Evolutionary conservation across 495 filamentous ascomycete species (phyloP).

Genomic region (Evernia prunastri): DNA sequence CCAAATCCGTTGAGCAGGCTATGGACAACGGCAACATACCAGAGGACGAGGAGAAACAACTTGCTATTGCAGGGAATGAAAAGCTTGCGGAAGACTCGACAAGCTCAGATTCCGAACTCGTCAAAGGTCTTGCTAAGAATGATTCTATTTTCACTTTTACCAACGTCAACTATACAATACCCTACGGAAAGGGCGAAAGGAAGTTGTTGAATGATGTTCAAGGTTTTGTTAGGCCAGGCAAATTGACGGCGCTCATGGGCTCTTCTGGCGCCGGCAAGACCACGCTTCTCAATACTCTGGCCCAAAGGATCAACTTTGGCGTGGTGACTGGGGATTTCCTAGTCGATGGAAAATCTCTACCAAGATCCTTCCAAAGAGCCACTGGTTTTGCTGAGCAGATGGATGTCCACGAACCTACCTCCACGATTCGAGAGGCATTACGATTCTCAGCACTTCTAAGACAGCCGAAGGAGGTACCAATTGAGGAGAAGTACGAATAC

Average conservation of each 20-base stretch:
- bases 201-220: conserved; percentile 56
- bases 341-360: conserved; percentile 48
- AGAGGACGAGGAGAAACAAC: conserved; percentile 44
- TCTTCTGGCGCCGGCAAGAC: conserved; percentile 62
- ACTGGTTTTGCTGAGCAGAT: conserved; percentile 79
- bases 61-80: conserved; percentile 21
- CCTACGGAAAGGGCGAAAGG: conserved; percentile 51
- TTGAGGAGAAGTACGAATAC: conserved; percentile 71
- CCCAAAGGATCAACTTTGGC: conserved; percentile 50
- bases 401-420: conserved; percentile 70
- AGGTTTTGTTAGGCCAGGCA: conserved; percentile 66
- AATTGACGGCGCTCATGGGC: conserved; percentile 64
- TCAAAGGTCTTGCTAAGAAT: conserved; percentile 48
- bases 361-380: conserved; percentile 55
- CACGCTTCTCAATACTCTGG: conserved; percentile 48
- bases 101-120: conserved; percentile 24
- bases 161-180: conserved; percentile 68
- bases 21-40: conserved; percentile 35
- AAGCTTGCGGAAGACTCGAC: conserved; percentile 29
- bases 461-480: conserved; percentile 62
- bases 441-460: conserved; percentile 77
- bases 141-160: conserved; percentile 71
- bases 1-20: conserved; percentile 45
- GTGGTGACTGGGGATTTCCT: conserved; percentile 46
- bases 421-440: conserved; percentile 78